These are phyloP conservation scores for Aspergillus vadensis DNA, from an alignment of 2,329 filamentous ascomycete genomes.

Conservation along the genomic window DNA sequence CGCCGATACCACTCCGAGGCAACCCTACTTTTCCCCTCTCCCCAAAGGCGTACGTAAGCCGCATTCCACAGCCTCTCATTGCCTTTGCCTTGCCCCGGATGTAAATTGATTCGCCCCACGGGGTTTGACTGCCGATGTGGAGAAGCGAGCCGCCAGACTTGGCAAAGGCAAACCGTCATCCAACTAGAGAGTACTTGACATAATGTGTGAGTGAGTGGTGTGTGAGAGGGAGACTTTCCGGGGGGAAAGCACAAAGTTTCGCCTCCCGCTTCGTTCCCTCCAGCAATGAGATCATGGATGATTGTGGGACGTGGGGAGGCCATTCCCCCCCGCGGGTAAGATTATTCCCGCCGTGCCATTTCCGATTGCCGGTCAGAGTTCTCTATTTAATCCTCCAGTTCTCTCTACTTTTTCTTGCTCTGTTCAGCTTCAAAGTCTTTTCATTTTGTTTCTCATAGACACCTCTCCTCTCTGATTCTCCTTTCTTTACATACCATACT, in stretches of 20 bases:
- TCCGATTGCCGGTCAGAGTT: constrained; percentile 3
- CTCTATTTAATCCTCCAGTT: constrained; percentile 2
- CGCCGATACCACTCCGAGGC: not conserved
- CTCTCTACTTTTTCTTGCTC: not conserved
- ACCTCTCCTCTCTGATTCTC: not conserved
- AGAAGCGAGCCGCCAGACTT: constrained; percentile 2
- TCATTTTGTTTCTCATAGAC: not conserved
- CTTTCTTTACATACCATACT: not conserved
- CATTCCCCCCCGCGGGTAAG: constrained; percentile 14
- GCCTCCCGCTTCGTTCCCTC: too few species aligned
- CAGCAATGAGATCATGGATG: constrained; percentile 1
- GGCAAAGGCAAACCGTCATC: not conserved
- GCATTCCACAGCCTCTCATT: not conserved
- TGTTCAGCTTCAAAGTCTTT: not conserved
- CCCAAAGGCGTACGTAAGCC: not conserved
- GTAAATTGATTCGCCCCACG: constrained; percentile 15
- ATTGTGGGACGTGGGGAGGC: constrained; percentile 23
- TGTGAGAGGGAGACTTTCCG: not conserved
- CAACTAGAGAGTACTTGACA: not conserved
- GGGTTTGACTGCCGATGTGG: constrained; percentile 14
- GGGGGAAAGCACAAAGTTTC: not conserved
- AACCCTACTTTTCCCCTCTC: not conserved
- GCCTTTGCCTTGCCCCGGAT: constrained; percentile 1
- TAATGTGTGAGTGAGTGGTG: too few species aligned
- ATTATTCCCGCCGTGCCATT: constrained; percentile 10